Evolutionary conservation across 164 flowering plant genomes (phyloP).

Genomic region (Umbilicus rupestris): DNA sequence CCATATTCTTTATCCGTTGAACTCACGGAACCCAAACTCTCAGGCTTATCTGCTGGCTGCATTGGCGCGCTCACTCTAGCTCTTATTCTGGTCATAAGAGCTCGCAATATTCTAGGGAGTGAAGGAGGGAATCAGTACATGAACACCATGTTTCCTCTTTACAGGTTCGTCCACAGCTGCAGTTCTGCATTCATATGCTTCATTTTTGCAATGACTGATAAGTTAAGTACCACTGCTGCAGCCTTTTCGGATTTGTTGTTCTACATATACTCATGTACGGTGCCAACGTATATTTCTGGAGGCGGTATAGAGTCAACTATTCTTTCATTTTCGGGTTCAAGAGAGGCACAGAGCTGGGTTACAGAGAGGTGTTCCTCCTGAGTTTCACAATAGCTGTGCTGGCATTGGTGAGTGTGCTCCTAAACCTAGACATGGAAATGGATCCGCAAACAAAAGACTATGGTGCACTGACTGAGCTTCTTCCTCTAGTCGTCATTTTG

Average conservation of each 20-base stretch:
- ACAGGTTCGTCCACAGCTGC: slow-evolving; percentile 30
- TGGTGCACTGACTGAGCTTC: slow-evolving; percentile 32
- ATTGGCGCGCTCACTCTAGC: slow-evolving; percentile 32
- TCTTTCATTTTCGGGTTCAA: slow-evolving; percentile 71
- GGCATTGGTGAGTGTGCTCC: slow-evolving; percentile 39
- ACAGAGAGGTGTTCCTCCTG: slow-evolving; percentile 41
- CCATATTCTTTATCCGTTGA: neutral
- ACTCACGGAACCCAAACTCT: neutral
- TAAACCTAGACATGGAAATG: slow-evolving; percentile 50
- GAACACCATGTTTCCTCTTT: slow-evolving; percentile 62
- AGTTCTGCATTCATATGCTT: neutral
- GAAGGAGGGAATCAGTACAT: slow-evolving; percentile 31
- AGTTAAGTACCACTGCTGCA: slow-evolving; percentile 17
- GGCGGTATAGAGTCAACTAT: slow-evolving; percentile 49
- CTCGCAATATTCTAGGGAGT: slow-evolving; percentile 21
- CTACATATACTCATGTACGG: slow-evolving; percentile 59
- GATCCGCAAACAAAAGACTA: slow-evolving; percentile 32
- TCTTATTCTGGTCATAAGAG: slow-evolving; percentile 27
- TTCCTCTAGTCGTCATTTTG: slow-evolving; percentile 34
- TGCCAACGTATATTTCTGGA: slow-evolving; percentile 49
- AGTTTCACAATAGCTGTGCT: slow-evolving; percentile 31
- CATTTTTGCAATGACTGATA: neutral
- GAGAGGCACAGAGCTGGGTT: slow-evolving; percentile 48
- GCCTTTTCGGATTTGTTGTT: slow-evolving; percentile 48
- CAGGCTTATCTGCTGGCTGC: slow-evolving; percentile 56